Evolutionary conservation across 2,329 filamentous ascomycete genomes (phyloP).

Genomic region (Fusarium sarcochroum): DNA sequence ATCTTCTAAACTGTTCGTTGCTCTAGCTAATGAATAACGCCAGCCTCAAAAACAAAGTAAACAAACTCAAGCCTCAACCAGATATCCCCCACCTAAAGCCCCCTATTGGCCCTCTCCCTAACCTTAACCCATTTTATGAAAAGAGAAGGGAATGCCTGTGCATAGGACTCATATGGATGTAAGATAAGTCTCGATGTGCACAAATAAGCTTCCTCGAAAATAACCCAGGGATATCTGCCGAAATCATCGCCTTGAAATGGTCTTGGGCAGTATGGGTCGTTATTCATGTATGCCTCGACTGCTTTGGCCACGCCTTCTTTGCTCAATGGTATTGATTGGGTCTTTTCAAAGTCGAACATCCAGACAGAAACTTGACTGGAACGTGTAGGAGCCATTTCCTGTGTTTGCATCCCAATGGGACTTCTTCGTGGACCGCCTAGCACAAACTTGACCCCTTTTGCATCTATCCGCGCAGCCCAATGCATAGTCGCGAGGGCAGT

Average conservation of each 20-base stretch:
- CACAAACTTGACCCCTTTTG: conserved; percentile 52
- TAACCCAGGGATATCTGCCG: neutral
- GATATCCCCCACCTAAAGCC: neutral
- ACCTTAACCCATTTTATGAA: neutral
- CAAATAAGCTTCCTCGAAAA: neutral
- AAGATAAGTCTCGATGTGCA: neutral
- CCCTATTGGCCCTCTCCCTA: neutral
- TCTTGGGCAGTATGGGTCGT: conserved; percentile 45
- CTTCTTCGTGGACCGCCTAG: conserved; percentile 42
- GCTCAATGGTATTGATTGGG: conserved; percentile 37
- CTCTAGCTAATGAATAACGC: too few species aligned
- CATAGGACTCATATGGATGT: neutral
- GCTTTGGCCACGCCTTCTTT: conserved; percentile 36
- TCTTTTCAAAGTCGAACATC: conserved; percentile 52
- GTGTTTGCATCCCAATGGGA: neutral
- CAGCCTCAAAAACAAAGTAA: too few species aligned
- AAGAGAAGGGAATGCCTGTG: neutral
- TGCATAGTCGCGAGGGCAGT: conserved; percentile 51
- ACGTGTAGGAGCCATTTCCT: conserved; percentile 16
- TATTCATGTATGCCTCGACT: conserved; percentile 35
- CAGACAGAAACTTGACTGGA: conserved; percentile 42
- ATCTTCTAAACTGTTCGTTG: too few species aligned
- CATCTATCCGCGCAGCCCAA: conserved; percentile 51
- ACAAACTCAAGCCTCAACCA: too few species aligned
- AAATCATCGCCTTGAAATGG: conserved; percentile 15